phyloP scores from a whole-genome alignment of 345 rosid species.

The Populus simonii region DNA sequence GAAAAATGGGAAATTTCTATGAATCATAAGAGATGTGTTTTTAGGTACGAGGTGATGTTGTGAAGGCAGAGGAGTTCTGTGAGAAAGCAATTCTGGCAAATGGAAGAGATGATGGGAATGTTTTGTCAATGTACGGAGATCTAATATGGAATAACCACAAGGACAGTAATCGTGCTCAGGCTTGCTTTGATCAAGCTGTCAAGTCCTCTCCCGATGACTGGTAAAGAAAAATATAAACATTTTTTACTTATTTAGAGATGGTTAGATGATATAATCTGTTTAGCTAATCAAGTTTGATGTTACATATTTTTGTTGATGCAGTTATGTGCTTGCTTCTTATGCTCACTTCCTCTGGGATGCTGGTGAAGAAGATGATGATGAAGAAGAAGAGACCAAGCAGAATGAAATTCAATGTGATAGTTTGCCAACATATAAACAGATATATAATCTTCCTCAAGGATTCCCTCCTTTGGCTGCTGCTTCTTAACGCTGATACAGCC shows the following conservation, averaged over 20 bases:
- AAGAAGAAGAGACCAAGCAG: slow-evolving; percentile 14
- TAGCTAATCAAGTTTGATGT: too few species aligned
- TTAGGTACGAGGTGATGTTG: slow-evolving; percentile 36
- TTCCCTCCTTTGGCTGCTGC: slow-evolving; percentile 18
- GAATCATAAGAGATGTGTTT: background rate
- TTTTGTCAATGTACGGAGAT: slow-evolving; percentile 48
- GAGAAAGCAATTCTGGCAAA: slow-evolving; percentile 43
- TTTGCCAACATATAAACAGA: background rate
- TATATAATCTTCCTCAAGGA: background rate
- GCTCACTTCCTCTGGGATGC: slow-evolving; percentile 51
- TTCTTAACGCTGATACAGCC: background rate
- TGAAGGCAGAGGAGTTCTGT: slow-evolving; percentile 46
- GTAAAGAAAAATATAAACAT: slow-evolving; percentile 15
- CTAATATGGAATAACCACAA: slow-evolving; percentile 47
- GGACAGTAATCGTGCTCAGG: slow-evolving; percentile 43
- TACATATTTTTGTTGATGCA: slow-evolving; percentile 15
- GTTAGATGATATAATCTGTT: too few species aligned
- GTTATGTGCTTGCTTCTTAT: slow-evolving; percentile 45
- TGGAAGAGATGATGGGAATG: slow-evolving; percentile 37
- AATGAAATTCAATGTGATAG: background rate
- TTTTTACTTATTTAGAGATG: background rate
- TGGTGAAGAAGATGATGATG: slow-evolving; percentile 20
- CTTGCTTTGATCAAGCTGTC: slow-evolving; percentile 47
- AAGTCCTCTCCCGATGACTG: slow-evolving; percentile 48
- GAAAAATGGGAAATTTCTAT: too few species aligned